Conservation (phyloP, 306 rosid genomes). For the Comarum palustre region DNA sequence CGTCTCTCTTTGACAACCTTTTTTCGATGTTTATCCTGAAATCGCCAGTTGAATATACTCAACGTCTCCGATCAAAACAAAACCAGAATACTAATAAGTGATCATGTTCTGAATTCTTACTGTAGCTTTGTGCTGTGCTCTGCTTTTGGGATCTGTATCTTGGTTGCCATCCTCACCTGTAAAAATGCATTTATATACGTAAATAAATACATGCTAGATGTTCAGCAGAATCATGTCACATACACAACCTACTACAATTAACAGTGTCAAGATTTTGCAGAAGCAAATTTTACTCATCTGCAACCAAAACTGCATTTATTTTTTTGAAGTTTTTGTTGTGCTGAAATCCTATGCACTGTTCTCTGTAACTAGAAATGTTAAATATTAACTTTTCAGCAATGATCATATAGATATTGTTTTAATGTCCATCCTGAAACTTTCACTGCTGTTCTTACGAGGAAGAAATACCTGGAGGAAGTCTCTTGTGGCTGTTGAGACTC, state of each 20-base stretch:
- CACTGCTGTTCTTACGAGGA: background rate
- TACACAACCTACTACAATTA: background rate
- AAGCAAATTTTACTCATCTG: background rate
- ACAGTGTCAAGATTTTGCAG: background rate
- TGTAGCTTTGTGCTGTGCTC: conserved; percentile 27
- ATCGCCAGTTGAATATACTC: conserved; percentile 1
- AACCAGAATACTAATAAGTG: conserved; percentile 11
- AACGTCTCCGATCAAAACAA: conserved; percentile 8
- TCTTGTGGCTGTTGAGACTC: conserved; percentile 30
- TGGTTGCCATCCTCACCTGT: conserved; percentile 41
- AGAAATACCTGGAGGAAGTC: conserved; percentile 47
- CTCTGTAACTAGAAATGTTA: background rate
- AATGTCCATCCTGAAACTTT: no score
- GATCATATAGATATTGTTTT: no score
- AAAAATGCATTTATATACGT: background rate
- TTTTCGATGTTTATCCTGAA: conserved; percentile 54
- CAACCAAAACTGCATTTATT: background rate
- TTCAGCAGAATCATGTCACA: background rate
- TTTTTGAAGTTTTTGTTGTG: background rate
- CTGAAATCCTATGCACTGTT: background rate
- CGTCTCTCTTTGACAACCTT: conserved; percentile 45
- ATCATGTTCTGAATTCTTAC: conserved; percentile 39
- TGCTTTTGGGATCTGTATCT: conserved; percentile 29
- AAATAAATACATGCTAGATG: background rate
- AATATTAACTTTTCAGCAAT: no score